Base-by-base conservation (phyloP, 2,329 filamentous ascomycete species). In the Domatiomyces globalis region DNA sequence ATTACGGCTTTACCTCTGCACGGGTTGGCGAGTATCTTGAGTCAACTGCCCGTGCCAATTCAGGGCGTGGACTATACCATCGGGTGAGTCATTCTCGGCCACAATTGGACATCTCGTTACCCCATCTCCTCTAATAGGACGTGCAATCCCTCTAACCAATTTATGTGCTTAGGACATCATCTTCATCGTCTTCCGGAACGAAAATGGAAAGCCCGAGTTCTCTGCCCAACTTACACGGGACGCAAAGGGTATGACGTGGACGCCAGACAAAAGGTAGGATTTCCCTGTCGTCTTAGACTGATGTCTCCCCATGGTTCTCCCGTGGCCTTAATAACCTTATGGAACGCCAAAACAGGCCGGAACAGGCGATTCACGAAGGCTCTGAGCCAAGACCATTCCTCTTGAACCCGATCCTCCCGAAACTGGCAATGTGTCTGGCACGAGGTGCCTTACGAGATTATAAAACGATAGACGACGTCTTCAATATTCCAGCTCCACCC, bases 401-500 rank as follows among this genome's bases (percentile, higher is more conserved):
- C 44, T 20, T 46, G 44, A 46, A 46, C 44, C 44, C 44, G 8
- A 46, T 46, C 8, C 44, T 46, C 44, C 44, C 44, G 15, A 46
- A 46, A 46, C 15, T 46, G 15, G 22, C 22, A 25, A 25, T 25
- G 22, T 25, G 22, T 25, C 22, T 25, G 22, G 22, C 19, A 4
- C 50, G 18, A 18, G 50, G 45, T 46, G 43, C 44, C 4, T 53
- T 50, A 43, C 22, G 48, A 44, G 48, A 53, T 33, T 50, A 53
- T 47, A 47, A 53, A 46, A 50, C 44, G 44, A 50, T 50, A 47
- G 43, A 53, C 12, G 15, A 53, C 17, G 25, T 53, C 48, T 53
- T 53, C 18, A 47, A 47, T 53, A 53, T 53, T 53, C 15, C 27
- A 18, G 22, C 22, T 3, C 51, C 43, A 51, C 52, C 39, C 39